Percentiles rank a stretch among this genome's conserved stretches.
Evolutionary conservation across 495 filamentous ascomycete genomes (phyloP).

Genomic region (Bathelium albidoporum): DNA sequence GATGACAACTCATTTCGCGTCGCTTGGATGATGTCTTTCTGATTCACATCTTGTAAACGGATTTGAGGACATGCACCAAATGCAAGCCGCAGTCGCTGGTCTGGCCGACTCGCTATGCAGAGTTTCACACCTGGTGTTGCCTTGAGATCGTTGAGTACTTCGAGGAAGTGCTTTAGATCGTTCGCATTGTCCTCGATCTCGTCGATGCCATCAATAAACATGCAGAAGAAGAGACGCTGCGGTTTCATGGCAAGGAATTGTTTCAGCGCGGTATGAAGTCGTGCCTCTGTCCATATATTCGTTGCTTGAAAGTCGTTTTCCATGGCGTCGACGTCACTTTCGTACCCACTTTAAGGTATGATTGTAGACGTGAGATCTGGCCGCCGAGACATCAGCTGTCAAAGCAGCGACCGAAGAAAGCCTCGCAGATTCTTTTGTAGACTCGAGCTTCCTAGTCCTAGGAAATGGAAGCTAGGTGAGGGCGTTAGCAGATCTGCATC

Average conservation of each 20-base stretch:
- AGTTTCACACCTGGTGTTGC: background rate
- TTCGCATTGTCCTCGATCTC: background rate
- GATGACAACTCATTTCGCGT: background rate
- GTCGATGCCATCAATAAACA: background rate
- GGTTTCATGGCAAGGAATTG: background rate
- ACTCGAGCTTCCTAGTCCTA: background rate
- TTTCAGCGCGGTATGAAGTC: background rate
- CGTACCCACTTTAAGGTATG: background rate
- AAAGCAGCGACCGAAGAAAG: background rate
- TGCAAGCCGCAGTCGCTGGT: background rate
- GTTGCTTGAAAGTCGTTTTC: background rate
- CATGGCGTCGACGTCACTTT: background rate
- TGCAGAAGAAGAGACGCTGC: background rate
- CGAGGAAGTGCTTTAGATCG: background rate
- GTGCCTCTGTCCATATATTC: background rate
- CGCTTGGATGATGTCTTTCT: background rate
- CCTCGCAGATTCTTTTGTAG: slow-evolving; percentile 1
- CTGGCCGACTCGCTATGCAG: background rate
- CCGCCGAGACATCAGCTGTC: background rate
- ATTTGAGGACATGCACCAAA: background rate
- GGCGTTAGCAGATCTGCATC: background rate
- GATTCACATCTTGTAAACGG: background rate
- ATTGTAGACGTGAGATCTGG: background rate
- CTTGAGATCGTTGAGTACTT: background rate
- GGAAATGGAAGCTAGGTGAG: background rate